phyloP scores from a whole-genome alignment of 2,329 filamentous ascomycete species.

The Zymoseptoria tritici region DNA sequence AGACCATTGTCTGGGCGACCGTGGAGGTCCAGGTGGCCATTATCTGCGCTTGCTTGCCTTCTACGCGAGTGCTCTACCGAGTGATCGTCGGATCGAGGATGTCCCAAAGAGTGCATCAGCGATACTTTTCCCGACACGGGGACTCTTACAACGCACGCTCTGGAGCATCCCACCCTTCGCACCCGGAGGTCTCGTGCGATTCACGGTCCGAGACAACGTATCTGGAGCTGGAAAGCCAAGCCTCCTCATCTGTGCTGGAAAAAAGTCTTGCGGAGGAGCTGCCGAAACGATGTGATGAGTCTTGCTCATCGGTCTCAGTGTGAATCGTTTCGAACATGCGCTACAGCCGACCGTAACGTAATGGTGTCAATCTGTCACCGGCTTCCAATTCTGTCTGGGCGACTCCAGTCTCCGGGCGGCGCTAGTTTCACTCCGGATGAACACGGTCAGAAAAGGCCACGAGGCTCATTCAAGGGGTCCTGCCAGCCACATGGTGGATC shows the following conservation, averaged over 20 bases:
- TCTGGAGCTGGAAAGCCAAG: no score
- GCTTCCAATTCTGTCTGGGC: background rate
- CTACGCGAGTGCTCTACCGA: background rate
- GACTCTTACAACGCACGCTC: background rate
- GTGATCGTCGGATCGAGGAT: background rate
- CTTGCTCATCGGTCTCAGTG: no score
- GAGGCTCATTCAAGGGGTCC: background rate
- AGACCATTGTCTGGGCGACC: background rate
- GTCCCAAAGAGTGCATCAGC: background rate
- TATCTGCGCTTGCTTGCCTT: background rate
- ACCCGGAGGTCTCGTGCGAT: no score
- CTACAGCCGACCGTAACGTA: background rate
- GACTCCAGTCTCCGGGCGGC: background rate
- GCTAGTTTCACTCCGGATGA: background rate
- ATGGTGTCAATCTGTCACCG: background rate
- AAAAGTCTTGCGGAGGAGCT: no score
- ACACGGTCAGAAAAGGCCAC: background rate
- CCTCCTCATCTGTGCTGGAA: no score
- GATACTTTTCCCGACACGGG: background rate
- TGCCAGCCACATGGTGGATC: background rate
- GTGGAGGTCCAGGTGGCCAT: constrained; percentile 1
- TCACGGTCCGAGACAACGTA: no score
- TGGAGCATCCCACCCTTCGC: background rate
- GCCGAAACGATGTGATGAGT: no score
- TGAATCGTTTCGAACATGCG: background rate